These are phyloP conservation scores for Castanea crenata DNA, from an alignment of 306 rosid species.

Conservation along the genomic window DNA sequence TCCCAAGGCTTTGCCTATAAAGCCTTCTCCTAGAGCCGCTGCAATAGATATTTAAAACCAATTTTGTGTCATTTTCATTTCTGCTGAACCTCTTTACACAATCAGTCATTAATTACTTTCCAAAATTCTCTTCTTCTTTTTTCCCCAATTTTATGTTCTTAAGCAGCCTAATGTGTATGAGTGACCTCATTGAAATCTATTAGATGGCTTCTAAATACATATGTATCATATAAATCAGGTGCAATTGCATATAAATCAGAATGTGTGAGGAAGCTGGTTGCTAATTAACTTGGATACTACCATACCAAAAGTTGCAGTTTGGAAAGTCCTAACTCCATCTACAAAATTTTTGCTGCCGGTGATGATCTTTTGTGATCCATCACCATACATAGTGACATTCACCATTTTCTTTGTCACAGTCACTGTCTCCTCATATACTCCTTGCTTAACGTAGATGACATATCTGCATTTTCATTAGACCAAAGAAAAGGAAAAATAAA, in stretches of 20 bases:
- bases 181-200: not conserved
- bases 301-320: constrained; percentile 76
- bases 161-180: too few relatives aligned
- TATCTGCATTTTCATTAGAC: constrained; percentile 46
- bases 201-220: not conserved
- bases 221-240: too few relatives aligned
- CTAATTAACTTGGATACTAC: not conserved
- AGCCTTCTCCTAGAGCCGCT: constrained; percentile 83
- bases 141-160: too few relatives aligned
- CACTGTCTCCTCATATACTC: constrained; percentile 67
- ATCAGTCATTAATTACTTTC: too few relatives aligned
- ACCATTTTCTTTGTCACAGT: constrained; percentile 53
- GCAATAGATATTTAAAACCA: constrained; percentile 21
- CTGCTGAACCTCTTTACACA: too few relatives aligned
- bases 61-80: too few relatives aligned
- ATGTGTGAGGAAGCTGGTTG: not conserved
- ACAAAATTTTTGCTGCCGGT: constrained; percentile 65
- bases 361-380: constrained; percentile 87
- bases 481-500: not conserved
- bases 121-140: too few relatives aligned
- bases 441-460: constrained; percentile 70
- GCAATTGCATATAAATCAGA: too few relatives aligned
- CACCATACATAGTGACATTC: constrained; percentile 80
- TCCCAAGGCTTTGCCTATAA: constrained; percentile 64
- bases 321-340: constrained; percentile 68